Conservation (phyloP, 2,329 filamentous ascomycete species). For the Talaromyces funiculosus region DNA sequence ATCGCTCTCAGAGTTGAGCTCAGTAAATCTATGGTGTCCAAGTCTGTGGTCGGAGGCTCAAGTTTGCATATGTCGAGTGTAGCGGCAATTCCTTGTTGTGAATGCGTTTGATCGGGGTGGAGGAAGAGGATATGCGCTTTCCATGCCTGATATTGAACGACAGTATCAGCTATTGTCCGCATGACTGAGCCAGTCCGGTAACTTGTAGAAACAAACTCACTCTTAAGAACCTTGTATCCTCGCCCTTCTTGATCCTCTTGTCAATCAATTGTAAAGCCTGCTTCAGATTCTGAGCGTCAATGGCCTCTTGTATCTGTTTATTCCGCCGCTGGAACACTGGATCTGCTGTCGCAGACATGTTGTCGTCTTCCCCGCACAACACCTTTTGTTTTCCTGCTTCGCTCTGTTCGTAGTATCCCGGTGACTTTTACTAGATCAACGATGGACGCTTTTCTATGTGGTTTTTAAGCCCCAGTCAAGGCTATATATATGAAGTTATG, state of each 20-base stretch:
- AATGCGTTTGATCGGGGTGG: conserved; percentile 38
- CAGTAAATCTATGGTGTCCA: conserved; percentile 42
- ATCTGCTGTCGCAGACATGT: conserved; percentile 33
- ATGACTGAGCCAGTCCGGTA: not conserved
- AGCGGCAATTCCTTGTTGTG: conserved; percentile 39
- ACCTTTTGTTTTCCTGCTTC: not conserved
- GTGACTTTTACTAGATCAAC: not conserved
- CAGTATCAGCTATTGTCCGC: not conserved
- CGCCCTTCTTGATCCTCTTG: conserved; percentile 52
- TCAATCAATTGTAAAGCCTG: conserved; percentile 47
- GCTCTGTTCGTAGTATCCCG: not conserved
- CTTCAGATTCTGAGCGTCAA: conserved; percentile 45
- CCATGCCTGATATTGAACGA: conserved; percentile 31
- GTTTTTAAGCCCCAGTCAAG: not conserved
- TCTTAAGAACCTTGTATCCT: conserved; percentile 39
- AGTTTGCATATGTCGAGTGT: conserved; percentile 39
- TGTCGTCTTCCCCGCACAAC: conserved; percentile 15
- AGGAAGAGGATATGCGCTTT: conserved; percentile 38
- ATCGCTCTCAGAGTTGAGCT: conserved; percentile 35
- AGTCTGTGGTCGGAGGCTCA: conserved; percentile 39
- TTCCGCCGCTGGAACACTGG: conserved; percentile 42
- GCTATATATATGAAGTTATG: not conserved
- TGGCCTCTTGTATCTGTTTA: conserved; percentile 46
- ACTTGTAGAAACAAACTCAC: conserved; percentile 20
- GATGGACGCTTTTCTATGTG: not conserved